phyloP scores from a whole-genome alignment of 2,329 filamentous ascomycete species.

The Botrytis galanthina region DNA sequence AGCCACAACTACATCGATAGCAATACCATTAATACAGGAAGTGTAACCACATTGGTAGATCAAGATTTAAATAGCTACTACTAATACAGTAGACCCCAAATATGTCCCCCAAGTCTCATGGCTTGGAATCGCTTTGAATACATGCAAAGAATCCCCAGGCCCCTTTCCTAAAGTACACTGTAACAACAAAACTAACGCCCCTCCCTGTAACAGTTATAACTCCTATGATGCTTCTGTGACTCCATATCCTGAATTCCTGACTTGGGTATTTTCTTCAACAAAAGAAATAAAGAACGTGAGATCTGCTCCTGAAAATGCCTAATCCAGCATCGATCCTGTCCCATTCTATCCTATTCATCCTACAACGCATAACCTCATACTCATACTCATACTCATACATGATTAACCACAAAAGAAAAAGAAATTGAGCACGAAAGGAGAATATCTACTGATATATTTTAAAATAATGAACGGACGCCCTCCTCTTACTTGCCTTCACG shows the following conservation, averaged over 20 bases:
- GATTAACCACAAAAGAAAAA: not conserved
- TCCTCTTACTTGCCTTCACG: not conserved
- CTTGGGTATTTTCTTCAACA: constrained; percentile 7
- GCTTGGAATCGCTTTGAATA: not conserved
- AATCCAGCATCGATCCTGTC: not conserved
- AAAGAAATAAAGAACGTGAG: constrained; percentile 1
- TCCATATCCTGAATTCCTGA: not conserved
- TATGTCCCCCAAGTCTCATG: not conserved
- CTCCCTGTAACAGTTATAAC: not conserved
- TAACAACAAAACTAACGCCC: not conserved
- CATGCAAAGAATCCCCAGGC: not conserved
- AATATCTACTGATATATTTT: not conserved
- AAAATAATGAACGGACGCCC: not conserved
- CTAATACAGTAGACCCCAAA: not conserved
- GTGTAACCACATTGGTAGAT: not conserved
- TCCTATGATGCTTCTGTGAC: not conserved
- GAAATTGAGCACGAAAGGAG: not conserved
- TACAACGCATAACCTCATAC: not conserved
- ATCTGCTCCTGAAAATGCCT: not conserved
- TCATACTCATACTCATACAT: not conserved
- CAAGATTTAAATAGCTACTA: constrained; percentile 1
- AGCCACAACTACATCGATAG: not conserved
- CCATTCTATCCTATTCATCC: not conserved
- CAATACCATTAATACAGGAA: not conserved
- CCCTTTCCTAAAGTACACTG: not conserved